Base-by-base conservation (phyloP, 768 basidiomycete species). In the Collybia sp. region DNA sequence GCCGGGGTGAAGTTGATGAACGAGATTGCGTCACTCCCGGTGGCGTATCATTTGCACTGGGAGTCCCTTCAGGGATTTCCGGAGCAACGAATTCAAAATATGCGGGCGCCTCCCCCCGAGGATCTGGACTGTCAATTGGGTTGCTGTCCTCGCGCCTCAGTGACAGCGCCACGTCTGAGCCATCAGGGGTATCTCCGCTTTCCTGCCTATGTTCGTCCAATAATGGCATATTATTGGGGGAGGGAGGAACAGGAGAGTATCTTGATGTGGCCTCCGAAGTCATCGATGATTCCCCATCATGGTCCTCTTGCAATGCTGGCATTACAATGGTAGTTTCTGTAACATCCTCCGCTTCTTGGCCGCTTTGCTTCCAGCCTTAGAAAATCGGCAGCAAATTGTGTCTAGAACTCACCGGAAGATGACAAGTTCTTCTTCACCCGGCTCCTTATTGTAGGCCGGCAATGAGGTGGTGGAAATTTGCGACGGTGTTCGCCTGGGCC, bases 371-470 rank as follows among this genome's bases (percentile, higher is more conserved):
- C 20, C 20, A 43, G 8, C 25, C 30, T 30, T 40, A 19, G 11
- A 43, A 20, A 31, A 18, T 25, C 25, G 19, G 18, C 39, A 12
- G 47, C 30, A 46, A 33, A 12, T 30, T 36, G 15, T 40, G 8
- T 8, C 8, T 25, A 30, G 33, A 19, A 57, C 64, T 48, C 43
- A 76, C 71, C 75, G 68, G 45, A 71, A 67, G 43, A 92, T 79
- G 5, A 92, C 89, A 20, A 92, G 71, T 59, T 92, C 89, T 33
- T 83, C 72, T 40, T 89, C 89, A 12, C 88, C 88, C 0, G 89
- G 87, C 49, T 92, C 88, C 63, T 89, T 89, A 68, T 79, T 86
- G 54, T 92, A 92, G 20, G 73, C 78, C 5, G 89, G 89, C 25
- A 92, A 60, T 5, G 84, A 88, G 20, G 75, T 79, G 6, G 86